Conservation (phyloP, 495 filamentous ascomycete genomes). For the Podospora australis region DNA sequence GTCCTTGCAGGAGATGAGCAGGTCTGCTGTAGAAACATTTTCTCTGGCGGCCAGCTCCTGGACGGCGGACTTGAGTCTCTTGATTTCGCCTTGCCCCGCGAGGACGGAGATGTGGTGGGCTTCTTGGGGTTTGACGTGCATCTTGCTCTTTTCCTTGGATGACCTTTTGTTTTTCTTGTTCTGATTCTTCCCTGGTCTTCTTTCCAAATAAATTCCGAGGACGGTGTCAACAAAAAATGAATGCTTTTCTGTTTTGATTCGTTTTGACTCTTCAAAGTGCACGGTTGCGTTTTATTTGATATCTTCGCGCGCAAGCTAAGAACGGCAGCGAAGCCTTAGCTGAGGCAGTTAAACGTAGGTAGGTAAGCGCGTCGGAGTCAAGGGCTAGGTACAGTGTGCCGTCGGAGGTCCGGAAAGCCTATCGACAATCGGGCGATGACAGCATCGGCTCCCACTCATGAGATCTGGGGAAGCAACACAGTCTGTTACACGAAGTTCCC, state of each 20-base stretch:
- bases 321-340: background rate
- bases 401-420: too few relatives aligned
- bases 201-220: background rate
- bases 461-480: too few relatives aligned
- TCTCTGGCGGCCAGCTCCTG: slow-evolving; percentile 19
- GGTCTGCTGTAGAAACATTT: slow-evolving; percentile 9
- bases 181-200: too few relatives aligned
- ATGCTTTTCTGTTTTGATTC: too few relatives aligned
- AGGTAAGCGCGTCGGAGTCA: too few relatives aligned
- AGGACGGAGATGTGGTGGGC: slow-evolving; percentile 20
- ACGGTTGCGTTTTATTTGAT: background rate
- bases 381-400: too few relatives aligned
- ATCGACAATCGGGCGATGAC: too few relatives aligned
- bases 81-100: slow-evolving; percentile 21
- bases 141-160: slow-evolving; percentile 1
- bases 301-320: background rate
- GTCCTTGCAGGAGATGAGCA: slow-evolving; percentile 23
- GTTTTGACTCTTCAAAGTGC: too few relatives aligned
- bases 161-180: background rate
- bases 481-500: too few relatives aligned
- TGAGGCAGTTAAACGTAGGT: too few relatives aligned
- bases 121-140: slow-evolving; percentile 20
- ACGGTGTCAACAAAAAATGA: background rate
- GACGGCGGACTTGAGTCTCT: slow-evolving; percentile 12
- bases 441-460: too few relatives aligned